Evolutionary conservation across 805 yeast species (phyloP).

Genomic region (Kuraishia hungarica): DNA sequence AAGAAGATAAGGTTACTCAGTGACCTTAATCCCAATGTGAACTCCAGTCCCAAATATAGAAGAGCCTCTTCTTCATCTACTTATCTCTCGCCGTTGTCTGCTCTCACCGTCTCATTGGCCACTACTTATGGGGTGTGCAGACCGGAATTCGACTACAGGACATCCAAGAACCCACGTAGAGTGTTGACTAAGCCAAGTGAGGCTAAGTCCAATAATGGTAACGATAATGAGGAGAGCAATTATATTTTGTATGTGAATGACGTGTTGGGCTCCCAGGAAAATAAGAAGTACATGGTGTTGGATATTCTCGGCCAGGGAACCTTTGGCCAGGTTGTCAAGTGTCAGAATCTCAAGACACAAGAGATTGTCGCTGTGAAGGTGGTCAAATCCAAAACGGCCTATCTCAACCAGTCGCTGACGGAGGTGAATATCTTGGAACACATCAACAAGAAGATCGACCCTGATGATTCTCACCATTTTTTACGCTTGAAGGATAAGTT

Average conservation of each 20-base stretch:
- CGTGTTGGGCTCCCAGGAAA: conserved; percentile 78
- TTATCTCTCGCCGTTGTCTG: conserved; percentile 71
- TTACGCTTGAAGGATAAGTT: conserved; percentile 79
- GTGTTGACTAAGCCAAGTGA: conserved; percentile 90
- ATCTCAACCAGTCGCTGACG: conserved; percentile 81
- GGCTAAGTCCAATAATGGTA: conserved; percentile 72
- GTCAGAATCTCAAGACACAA: conserved; percentile 68
- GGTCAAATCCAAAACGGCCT: conserved; percentile 86
- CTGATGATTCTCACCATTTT: conserved; percentile 65
- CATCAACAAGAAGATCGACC: conserved; percentile 63
- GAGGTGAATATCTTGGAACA: conserved; percentile 84
- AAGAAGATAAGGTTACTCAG: conserved; percentile 27
- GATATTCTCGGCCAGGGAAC: conserved; percentile 95
- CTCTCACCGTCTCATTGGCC: conserved; percentile 68
- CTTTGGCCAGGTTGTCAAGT: conserved; percentile 96
- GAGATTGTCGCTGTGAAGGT: conserved; percentile 92
- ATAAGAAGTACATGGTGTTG: conserved; percentile 77
- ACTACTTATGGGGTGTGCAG: conserved; percentile 82
- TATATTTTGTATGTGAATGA: conserved; percentile 93
- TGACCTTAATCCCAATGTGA: conserved; percentile 56
- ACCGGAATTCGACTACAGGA: conserved; percentile 74
- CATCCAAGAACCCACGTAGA: conserved; percentile 81
- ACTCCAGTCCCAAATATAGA: conserved; percentile 60
- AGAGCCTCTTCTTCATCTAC: conserved; percentile 57
- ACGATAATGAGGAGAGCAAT: conserved; percentile 82